Evolutionary conservation across 2,329 filamentous ascomycete species (phyloP).

Genomic region (Cercospora sp.): DNA sequence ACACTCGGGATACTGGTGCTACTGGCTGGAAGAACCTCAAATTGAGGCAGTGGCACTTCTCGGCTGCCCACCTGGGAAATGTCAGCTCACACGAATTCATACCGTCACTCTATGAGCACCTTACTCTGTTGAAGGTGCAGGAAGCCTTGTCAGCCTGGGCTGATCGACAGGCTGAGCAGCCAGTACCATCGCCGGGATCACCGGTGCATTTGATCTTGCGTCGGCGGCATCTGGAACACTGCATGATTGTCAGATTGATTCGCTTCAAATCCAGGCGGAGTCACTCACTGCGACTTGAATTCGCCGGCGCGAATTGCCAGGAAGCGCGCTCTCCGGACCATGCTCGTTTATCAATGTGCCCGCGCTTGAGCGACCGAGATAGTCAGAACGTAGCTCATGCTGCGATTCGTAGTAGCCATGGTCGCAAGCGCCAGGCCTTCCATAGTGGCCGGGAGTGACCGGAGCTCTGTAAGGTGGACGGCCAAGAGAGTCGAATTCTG

Average conservation of each 20-base stretch:
- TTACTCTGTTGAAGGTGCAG: slow-evolving; percentile 75
- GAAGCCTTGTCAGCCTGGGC: slow-evolving; percentile 62
- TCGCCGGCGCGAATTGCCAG: slow-evolving; percentile 48
- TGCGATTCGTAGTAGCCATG: slow-evolving; percentile 30
- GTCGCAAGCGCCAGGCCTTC: slow-evolving; percentile 30
- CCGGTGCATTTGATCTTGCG: slow-evolving; percentile 95
- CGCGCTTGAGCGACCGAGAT: slow-evolving; percentile 24
- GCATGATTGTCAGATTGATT: background rate
- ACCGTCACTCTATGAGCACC: background rate
- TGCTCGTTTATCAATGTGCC: slow-evolving; percentile 37
- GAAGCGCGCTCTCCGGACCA: slow-evolving; percentile 37
- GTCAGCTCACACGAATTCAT: slow-evolving; percentile 1
- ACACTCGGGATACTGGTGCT: slow-evolving; percentile 14
- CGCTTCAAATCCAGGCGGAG: background rate
- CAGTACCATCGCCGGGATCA: slow-evolving; percentile 70
- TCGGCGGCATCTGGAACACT: slow-evolving; percentile 89
- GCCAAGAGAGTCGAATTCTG: slow-evolving; percentile 31
- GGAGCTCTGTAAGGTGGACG: slow-evolving; percentile 28
- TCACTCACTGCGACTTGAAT: slow-evolving; percentile 54
- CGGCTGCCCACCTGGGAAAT: slow-evolving; percentile 24
- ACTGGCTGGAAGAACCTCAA: slow-evolving; percentile 23
- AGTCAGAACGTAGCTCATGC: slow-evolving; percentile 32
- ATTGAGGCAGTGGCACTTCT: slow-evolving; percentile 18
- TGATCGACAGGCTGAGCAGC: slow-evolving; percentile 80
- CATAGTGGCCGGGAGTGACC: slow-evolving; percentile 30